A percentile compares a stretch with the other conserved stretches of the same genome.
These are phyloP conservation scores for Populus trichocarpa DNA, from an alignment of 441 rosid species.

Conservation along the genomic window DNA sequence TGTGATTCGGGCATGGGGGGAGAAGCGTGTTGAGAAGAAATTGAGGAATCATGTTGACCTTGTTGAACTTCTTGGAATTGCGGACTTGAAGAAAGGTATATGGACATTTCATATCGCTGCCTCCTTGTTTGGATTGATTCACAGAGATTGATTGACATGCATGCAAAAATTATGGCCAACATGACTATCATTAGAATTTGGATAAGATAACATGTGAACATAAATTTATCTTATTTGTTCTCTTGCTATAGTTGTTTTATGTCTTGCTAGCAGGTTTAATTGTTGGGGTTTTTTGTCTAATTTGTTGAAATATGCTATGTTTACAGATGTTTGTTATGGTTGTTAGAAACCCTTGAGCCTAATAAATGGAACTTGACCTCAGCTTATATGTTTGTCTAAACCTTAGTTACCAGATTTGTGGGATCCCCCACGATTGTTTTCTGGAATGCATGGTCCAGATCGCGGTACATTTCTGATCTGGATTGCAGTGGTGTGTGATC, in stretches of 20 bases:
- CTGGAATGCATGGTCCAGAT: too few relatives aligned
- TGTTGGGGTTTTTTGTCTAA: not conserved
- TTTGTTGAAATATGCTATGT: not conserved
- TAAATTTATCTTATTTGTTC: not conserved
- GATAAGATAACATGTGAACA: not conserved
- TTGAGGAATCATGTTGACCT: conserved; percentile 89
- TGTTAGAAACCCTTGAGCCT: too few relatives aligned
- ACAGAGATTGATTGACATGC: not conserved
- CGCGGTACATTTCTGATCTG: too few relatives aligned
- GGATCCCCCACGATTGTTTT: too few relatives aligned
- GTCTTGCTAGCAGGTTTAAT: not conserved
- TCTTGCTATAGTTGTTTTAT: not conserved
- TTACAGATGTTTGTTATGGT: not conserved
- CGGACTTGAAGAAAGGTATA: conserved; percentile 71
- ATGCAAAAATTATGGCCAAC: not conserved
- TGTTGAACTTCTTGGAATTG: conserved; percentile 81
- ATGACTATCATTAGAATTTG: not conserved
- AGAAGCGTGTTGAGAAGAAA: conserved; percentile 50
- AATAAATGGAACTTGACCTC: too few relatives aligned
- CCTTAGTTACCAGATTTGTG: too few relatives aligned
- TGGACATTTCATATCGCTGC: not conserved
- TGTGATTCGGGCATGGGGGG: conserved; percentile 61
- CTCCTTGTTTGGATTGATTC: not conserved
- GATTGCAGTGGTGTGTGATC: too few relatives aligned
- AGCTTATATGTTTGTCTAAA: too few relatives aligned